These are phyloP conservation scores for Arachnomyces sp. DNA, from an alignment of 2,329 filamentous ascomycete genomes.

Conservation along the genomic window DNA sequence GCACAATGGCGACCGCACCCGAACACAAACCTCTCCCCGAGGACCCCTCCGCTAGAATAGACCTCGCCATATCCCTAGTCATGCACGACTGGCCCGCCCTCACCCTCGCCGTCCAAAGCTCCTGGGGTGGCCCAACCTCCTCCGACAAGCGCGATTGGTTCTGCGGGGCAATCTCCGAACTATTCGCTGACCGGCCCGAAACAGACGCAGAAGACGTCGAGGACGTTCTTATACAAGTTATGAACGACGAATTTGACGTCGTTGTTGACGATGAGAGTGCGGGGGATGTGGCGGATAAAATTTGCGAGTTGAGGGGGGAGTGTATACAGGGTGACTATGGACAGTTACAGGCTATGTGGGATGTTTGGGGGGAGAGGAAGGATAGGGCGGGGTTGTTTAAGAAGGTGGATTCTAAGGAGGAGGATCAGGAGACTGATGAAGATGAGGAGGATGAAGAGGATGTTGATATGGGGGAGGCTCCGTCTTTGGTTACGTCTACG, in stretches of 20 bases:
- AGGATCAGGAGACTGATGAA: conserved; percentile 51
- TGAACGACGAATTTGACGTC: conserved; percentile 93
- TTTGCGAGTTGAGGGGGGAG: conserved; percentile 59
- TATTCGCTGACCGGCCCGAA: conserved; percentile 55
- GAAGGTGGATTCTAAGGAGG: conserved; percentile 33
- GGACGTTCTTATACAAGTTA: conserved; percentile 74
- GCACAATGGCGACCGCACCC: conserved; percentile 5
- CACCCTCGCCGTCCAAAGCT: conserved; percentile 73
- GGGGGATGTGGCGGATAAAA: conserved; percentile 61
- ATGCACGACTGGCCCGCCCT: conserved; percentile 85
- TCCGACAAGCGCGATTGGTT: conserved; percentile 94
- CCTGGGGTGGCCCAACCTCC: conserved; percentile 78
- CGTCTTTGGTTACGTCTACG: conserved; percentile 41
- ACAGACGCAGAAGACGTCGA: conserved; percentile 75
- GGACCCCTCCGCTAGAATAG: conserved; percentile 59
- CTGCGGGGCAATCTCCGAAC: conserved; percentile 73
- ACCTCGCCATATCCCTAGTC: conserved; percentile 75
- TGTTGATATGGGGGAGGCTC: conserved; percentile 15
- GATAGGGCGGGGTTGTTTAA: conserved; percentile 29
- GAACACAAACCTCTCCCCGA: conserved; percentile 30
- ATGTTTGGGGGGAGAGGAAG: conserved; percentile 31
- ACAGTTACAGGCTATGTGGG: conserved; percentile 56
- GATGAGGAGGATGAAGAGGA: conserved; percentile 47
- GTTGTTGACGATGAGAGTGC: conserved; percentile 84
- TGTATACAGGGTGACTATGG: conserved; percentile 57